Base-by-base conservation (phyloP, 176 grass and related monocot genomes). In the Olyra latifolia region DNA sequence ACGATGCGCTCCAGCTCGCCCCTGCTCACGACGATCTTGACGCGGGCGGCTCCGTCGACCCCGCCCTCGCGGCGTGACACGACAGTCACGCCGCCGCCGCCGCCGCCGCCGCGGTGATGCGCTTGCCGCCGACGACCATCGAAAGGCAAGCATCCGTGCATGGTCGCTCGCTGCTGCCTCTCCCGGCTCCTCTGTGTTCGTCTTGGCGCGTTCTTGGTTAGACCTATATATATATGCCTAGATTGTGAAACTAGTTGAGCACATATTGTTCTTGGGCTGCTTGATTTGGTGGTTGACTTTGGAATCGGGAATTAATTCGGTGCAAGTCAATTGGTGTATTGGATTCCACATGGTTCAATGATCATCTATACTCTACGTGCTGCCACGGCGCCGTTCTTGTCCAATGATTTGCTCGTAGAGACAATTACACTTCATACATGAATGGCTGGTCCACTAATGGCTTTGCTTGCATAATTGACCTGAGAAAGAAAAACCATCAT, bases 1-100 rank as follows among this genome's bases (percentile, higher is more conserved):
- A 61, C 69, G 87, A 89, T 84, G 76, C 69, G 69, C 69, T 80
- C 81, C 44, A 89, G 52, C 81, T 89, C 87, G 62, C 8, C 69
- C 53, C 50, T 25, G 76, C 45, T 74, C 76, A 89, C 76, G 44
- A 84, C 54, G 70, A 88, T 35, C 87, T 84, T 88, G 62, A 54
- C 66, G 28, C 46, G 49, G 66, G 19, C 41, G 3, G 25, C 69
- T 7, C 23, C 67, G 44, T 15, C 28, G 61, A 30, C 55, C 30
- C 55, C 23, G 43, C 44, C 61, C 42, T 16, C 49, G 50, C 52
- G 41, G 25, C 75, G 52, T 0, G 75, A 88, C 81, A 84, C 75
- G 61, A 84, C 62, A 75, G 62, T 80, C 61, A 84, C 75, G 20
- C 61, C 72, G 50, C 53, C 69, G 30, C 32, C 45, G 44, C 54